phyloP scores from a whole-genome alignment of 2,329 filamentous ascomycete species.

The Colletotrichum abscissum region DNA sequence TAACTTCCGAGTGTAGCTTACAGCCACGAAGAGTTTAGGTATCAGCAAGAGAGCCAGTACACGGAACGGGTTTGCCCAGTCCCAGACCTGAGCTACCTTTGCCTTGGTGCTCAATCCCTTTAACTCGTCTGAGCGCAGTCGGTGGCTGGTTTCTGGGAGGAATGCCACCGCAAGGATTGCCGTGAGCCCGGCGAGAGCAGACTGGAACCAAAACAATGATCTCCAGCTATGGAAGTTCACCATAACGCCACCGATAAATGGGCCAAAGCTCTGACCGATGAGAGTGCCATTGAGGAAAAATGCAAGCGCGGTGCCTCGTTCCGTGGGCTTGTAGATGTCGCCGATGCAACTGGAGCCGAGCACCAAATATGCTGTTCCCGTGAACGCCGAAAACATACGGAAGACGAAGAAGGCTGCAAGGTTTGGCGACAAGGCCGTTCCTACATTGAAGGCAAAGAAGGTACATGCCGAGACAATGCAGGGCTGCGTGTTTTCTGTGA shows the following conservation, averaged over 20 bases:
- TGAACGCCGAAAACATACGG: conserved; percentile 75
- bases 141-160: conserved; percentile 76
- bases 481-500: neutral
- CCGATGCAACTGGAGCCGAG: conserved; percentile 72
- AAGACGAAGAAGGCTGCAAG: conserved; percentile 75
- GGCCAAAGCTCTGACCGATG: conserved; percentile 72
- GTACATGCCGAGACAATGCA: conserved; percentile 47
- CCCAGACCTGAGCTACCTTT: conserved; percentile 32
- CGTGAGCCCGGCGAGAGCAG: conserved; percentile 68
- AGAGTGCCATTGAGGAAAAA: conserved; percentile 76
- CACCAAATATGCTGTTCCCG: conserved; percentile 76
- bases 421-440: conserved; percentile 75
- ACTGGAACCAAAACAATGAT: conserved; percentile 77
- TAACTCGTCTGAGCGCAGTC: conserved; percentile 71
- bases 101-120: conserved; percentile 63
- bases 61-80: conserved; percentile 74
- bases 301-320: conserved; percentile 73
- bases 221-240: conserved; percentile 77
- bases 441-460: conserved; percentile 73
- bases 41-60: conserved; percentile 73
- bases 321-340: conserved; percentile 68
- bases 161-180: conserved; percentile 66
- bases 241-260: conserved; percentile 76
- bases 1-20: conserved; percentile 49
- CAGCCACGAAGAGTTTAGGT: conserved; percentile 71